Evolutionary conservation across 2,329 filamentous ascomycete species (phyloP).

Genomic region (Cercospora zeae-maydis): DNA sequence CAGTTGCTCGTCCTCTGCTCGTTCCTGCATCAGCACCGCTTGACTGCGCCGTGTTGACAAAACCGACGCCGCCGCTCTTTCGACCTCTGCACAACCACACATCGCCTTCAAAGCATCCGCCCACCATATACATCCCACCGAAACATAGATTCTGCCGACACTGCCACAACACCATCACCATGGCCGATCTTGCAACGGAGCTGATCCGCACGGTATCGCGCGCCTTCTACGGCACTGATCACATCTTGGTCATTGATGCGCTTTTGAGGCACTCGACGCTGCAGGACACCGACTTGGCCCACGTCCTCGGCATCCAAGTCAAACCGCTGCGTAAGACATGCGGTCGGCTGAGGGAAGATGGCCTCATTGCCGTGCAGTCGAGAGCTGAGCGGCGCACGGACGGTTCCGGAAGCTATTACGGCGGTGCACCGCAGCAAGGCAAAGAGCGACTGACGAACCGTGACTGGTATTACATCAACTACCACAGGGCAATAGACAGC

Average conservation of each 20-base stretch:
- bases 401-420: slow-evolving; percentile 28
- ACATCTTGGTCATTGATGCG: slow-evolving; percentile 78
- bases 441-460: slow-evolving; percentile 47
- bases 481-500: slow-evolving; percentile 87
- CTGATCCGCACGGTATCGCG: slow-evolving; percentile 83
- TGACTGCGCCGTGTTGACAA: slow-evolving; percentile 27
- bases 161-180: slow-evolving; percentile 28
- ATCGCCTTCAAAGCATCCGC: background rate
- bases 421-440: slow-evolving; percentile 26
- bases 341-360: slow-evolving; percentile 78
- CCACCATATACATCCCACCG: background rate
- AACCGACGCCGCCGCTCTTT: background rate
- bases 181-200: slow-evolving; percentile 63
- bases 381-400: slow-evolving; percentile 37
- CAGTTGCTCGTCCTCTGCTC: slow-evolving; percentile 6
- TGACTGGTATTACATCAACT: slow-evolving; percentile 97
- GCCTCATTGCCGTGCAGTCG: slow-evolving; percentile 76
- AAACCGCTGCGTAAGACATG: slow-evolving; percentile 91
- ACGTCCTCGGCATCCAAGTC: slow-evolving; percentile 34
- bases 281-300: slow-evolving; percentile 72
- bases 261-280: slow-evolving; percentile 70
- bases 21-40: slow-evolving; percentile 29
- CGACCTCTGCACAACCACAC: background rate
- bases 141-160: background rate
- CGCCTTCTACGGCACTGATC: slow-evolving; percentile 80